A percentile compares a stretch with the other conserved stretches of the same genome.
phyloP scores from a whole-genome alignment of 805 yeast species.

The Cyberlindnera amylophila region DNA sequence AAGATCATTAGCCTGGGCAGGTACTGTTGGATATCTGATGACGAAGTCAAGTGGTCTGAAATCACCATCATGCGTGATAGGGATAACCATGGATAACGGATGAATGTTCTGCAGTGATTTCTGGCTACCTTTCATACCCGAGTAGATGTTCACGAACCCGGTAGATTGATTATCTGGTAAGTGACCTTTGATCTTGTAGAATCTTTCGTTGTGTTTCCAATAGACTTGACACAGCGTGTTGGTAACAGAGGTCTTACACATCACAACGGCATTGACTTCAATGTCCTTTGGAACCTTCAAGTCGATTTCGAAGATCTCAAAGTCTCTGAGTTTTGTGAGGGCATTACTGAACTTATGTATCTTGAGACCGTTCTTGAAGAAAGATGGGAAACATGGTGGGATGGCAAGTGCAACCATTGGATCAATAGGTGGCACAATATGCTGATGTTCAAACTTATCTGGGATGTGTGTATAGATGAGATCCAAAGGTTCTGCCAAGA shows the following conservation, averaged over 20 bases:
- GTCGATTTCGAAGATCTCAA: conserved; percentile 77
- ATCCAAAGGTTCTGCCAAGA: conserved; percentile 71
- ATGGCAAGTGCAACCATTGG: conserved; percentile 71
- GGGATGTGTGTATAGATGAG: conserved; percentile 87
- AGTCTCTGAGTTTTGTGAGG: conserved; percentile 64
- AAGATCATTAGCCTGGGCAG: conserved; percentile 64
- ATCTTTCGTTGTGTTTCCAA: conserved; percentile 62
- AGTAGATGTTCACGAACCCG: conserved; percentile 74
- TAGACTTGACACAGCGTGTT: conserved; percentile 73
- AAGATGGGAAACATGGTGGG: conserved; percentile 86
- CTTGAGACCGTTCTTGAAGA: conserved; percentile 53
- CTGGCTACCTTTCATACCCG: conserved; percentile 61
- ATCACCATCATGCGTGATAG: conserved; percentile 68
- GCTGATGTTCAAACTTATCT: conserved; percentile 72
- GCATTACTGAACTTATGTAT: conserved; percentile 75
- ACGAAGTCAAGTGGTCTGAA: conserved; percentile 65
- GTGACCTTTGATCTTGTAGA: conserved; percentile 75
- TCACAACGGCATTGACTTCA: conserved; percentile 61
- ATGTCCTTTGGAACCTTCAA: conserved; percentile 65
- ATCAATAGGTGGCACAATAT: conserved; percentile 79
- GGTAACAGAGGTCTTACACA: conserved; percentile 38
- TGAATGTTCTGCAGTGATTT: conserved; percentile 54
- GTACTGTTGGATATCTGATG: conserved; percentile 67
- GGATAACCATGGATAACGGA: conserved; percentile 70
- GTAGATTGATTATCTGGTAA: conserved; percentile 65